Percentiles rank a stretch among this genome's conserved stretches.
Conservation (phyloP, 208 protist species). For the Leishmania amazonensis region DNA sequence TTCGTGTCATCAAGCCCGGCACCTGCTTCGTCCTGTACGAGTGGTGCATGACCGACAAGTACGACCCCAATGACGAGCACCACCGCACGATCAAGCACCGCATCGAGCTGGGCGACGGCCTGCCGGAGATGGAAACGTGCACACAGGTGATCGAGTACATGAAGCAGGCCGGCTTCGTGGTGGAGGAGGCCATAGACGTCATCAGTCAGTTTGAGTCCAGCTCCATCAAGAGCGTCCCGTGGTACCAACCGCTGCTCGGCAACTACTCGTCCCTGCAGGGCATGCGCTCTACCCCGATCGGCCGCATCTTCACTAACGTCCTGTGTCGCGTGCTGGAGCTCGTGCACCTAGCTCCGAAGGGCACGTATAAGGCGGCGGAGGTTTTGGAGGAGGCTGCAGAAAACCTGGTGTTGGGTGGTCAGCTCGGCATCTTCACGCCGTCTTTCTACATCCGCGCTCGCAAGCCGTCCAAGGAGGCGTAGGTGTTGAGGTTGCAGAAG, state of each 20-base stretch:
- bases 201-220: constrained; percentile 62
- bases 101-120: constrained; percentile 96
- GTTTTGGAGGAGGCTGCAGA: constrained; percentile 92
- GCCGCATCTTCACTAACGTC: constrained; percentile 75
- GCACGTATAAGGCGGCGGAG: constrained; percentile 81
- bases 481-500: not conserved
- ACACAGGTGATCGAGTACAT: constrained; percentile 80
- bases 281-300: constrained; percentile 81
- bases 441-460: constrained; percentile 87
- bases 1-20: constrained; percentile 94
- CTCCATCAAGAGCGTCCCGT: constrained; percentile 82
- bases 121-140: constrained; percentile 90
- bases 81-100: constrained; percentile 89
- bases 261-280: constrained; percentile 75
- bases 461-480: constrained; percentile 65
- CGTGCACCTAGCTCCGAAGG: constrained; percentile 67
- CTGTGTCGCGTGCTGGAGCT: constrained; percentile 85
- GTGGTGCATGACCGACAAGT: constrained; percentile 96
- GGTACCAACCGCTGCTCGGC: constrained; percentile 88
- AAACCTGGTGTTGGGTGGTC: constrained; percentile 88
- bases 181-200: constrained; percentile 83
- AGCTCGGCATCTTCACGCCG: constrained; percentile 94
- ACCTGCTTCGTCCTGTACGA: constrained; percentile 95
- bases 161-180: constrained; percentile 92
- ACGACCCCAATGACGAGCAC: constrained; percentile 89